Conservation (phyloP, 495 filamentous ascomycete genomes). For the Lasiosphaeria ovina region DNA sequence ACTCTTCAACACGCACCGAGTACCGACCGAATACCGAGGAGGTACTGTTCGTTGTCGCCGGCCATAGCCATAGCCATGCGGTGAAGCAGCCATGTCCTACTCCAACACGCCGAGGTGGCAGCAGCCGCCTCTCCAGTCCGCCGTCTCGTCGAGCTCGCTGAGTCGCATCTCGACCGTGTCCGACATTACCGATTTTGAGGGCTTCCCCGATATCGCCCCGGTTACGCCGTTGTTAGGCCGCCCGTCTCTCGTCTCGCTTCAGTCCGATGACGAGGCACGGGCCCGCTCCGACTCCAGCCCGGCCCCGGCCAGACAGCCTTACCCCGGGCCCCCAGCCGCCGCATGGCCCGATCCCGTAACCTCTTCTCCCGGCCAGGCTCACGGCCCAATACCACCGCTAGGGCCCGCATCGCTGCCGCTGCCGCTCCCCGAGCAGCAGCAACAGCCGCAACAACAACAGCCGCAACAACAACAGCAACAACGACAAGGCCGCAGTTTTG, state of each 20-base stretch:
- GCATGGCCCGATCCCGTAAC: conserved; percentile 19
- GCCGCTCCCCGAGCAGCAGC: neutral
- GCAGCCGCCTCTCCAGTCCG: conserved; percentile 24
- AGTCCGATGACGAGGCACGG: conserved; percentile 29
- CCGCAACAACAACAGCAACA: conserved; percentile 7
- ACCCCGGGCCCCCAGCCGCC: conserved; percentile 6
- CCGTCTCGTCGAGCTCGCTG: conserved; percentile 25
- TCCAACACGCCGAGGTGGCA: conserved; percentile 17
- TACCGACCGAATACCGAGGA: no score
- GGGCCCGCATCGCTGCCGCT: conserved; percentile 6
- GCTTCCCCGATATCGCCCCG: conserved; percentile 23
- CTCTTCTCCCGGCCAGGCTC: conserved; percentile 26
- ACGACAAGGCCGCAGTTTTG: conserved; percentile 18
- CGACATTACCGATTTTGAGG: conserved; percentile 35
- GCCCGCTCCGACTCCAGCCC: conserved; percentile 7
- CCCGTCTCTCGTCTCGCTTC: conserved; percentile 44
- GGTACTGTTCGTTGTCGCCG: no score
- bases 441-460: neutral
- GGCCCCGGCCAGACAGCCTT: conserved; percentile 13
- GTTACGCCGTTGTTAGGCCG: conserved; percentile 29
- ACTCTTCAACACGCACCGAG: no score
- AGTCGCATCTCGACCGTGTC: conserved; percentile 46
- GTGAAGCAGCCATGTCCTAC: conserved; percentile 24
- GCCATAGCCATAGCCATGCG: conserved; percentile 13
- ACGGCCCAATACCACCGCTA: conserved; percentile 34